phyloP scores from a whole-genome alignment of 2,329 filamentous ascomycete species.

The Exophiala oligosperma region DNA sequence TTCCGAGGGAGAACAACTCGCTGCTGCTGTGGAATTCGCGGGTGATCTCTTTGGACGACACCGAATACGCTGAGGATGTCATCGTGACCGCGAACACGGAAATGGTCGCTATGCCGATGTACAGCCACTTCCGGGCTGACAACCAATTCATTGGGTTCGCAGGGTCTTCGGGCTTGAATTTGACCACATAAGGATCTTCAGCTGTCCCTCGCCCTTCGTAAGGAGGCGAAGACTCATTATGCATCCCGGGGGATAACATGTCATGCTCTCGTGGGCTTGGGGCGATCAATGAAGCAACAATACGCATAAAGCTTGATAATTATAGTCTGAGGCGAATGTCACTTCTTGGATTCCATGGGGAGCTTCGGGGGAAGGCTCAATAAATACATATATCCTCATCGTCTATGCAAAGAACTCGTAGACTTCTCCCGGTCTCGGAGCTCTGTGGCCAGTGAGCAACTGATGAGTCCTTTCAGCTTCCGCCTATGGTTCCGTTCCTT shows the following conservation, averaged over 20 bases:
- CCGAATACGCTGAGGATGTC: constrained; percentile 57
- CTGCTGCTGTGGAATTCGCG: constrained; percentile 47
- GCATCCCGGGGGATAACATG: neutral
- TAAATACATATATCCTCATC: no score
- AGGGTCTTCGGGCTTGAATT: constrained; percentile 43
- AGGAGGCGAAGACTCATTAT: no score
- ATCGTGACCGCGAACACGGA: constrained; percentile 60
- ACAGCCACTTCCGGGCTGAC: constrained; percentile 40
- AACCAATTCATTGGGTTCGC: constrained; percentile 42
- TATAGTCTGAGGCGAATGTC: no score
- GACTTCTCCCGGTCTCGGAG: no score
- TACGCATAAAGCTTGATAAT: no score
- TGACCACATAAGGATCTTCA: constrained; percentile 44
- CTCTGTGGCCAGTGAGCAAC: no score
- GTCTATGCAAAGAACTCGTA: no score
- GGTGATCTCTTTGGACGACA: constrained; percentile 56
- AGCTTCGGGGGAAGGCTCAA: no score
- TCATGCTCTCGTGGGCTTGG: neutral
- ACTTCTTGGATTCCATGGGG: no score
- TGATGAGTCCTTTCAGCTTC: no score
- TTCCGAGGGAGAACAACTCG: constrained; percentile 49
- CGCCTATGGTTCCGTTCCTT: no score
- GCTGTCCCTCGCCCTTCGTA: constrained; percentile 40
- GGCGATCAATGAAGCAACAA: neutral
- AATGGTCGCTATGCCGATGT: constrained; percentile 39